A percentile compares a stretch with the other conserved stretches of the same genome.
phyloP scores from a whole-genome alignment of 768 basidiomycete species.

The Cystobasidium onofrii region DNA sequence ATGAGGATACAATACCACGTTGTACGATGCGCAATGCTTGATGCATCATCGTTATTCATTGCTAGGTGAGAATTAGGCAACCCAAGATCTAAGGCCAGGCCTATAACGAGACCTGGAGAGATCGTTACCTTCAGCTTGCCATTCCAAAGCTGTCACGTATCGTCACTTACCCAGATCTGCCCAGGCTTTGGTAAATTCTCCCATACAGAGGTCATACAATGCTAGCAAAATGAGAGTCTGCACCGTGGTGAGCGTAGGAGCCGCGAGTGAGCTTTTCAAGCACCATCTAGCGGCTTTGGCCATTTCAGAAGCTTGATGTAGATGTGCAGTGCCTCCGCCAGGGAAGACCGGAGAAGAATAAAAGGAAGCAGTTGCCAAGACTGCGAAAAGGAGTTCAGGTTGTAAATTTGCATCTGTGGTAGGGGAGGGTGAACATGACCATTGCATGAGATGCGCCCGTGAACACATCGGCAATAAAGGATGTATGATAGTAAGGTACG shows the following conservation, averaged over 20 bases:
- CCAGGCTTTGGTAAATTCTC: conserved; percentile 19
- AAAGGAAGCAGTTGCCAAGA: conserved; percentile 3
- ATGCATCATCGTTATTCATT: not conserved
- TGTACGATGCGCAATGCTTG: conserved; percentile 3
- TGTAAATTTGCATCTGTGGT: not conserved
- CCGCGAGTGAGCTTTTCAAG: not conserved
- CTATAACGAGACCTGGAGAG: not conserved
- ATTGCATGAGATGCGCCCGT: conserved; percentile 18
- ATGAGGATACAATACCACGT: conserved; percentile 11
- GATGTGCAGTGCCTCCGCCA: not conserved
- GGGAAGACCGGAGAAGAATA: not conserved
- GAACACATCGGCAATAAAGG: conserved; percentile 29
- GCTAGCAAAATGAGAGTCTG: conserved; percentile 13
- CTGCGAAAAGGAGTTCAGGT: conserved; percentile 9
- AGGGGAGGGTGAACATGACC: conserved; percentile 6
- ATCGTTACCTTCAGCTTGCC: not conserved
- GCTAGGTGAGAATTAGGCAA: not conserved
- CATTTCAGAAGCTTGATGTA: not conserved
- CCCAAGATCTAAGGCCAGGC: conserved; percentile 13
- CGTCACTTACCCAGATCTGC: not conserved
- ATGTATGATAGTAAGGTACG: conserved; percentile 16
- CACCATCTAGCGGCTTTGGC: not conserved
- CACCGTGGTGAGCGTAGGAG: not conserved
- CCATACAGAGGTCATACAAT: not conserved
- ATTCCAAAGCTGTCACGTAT: not conserved